These are phyloP conservation scores for Davidsoniella eucalypti DNA, from an alignment of 2,329 filamentous ascomycete genomes.

Conservation along the genomic window DNA sequence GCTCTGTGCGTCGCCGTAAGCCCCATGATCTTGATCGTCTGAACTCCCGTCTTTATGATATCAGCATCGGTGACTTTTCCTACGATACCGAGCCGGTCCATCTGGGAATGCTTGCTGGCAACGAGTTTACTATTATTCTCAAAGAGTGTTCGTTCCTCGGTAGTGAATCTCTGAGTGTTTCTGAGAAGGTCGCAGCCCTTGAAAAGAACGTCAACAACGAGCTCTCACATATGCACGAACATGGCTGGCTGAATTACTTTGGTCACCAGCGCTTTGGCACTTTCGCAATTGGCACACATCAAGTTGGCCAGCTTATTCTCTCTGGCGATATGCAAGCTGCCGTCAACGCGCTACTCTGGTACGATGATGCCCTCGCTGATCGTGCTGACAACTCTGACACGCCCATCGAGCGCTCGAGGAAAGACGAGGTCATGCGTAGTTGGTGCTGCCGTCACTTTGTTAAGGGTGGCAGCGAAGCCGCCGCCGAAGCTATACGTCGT, in stretches of 20 bases:
- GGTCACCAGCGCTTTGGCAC: constrained; percentile 95
- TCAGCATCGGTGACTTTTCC: constrained; percentile 62
- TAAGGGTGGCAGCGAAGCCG: constrained; percentile 36
- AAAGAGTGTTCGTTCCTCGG: constrained; percentile 47
- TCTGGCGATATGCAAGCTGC: constrained; percentile 67
- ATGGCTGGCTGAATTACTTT: constrained; percentile 95
- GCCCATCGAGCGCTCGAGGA: constrained; percentile 35
- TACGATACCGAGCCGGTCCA: constrained; percentile 57
- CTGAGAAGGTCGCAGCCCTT: constrained; percentile 20
- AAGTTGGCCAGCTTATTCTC: constrained; percentile 69
- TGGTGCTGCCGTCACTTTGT: constrained; percentile 59
- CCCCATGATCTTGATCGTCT: constrained; percentile 46
- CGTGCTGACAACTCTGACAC: constrained; percentile 23
- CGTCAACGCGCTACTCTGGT: constrained; percentile 59
- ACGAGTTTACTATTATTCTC: constrained; percentile 84
- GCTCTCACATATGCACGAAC: constrained; percentile 48
- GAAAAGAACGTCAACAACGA: constrained; percentile 33
- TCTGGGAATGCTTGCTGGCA: constrained; percentile 71
- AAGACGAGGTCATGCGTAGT: constrained; percentile 66
- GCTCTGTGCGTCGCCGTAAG: constrained; percentile 42
- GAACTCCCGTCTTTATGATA: constrained; percentile 45
- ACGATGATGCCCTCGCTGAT: constrained; percentile 44
- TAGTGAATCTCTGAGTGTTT: constrained; percentile 15
- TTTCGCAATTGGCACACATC: constrained; percentile 70
- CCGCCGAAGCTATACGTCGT: constrained; percentile 42